These are phyloP conservation scores for Starmerella davenportii DNA, from an alignment of 805 yeast genomes.

Conservation along the genomic window DNA sequence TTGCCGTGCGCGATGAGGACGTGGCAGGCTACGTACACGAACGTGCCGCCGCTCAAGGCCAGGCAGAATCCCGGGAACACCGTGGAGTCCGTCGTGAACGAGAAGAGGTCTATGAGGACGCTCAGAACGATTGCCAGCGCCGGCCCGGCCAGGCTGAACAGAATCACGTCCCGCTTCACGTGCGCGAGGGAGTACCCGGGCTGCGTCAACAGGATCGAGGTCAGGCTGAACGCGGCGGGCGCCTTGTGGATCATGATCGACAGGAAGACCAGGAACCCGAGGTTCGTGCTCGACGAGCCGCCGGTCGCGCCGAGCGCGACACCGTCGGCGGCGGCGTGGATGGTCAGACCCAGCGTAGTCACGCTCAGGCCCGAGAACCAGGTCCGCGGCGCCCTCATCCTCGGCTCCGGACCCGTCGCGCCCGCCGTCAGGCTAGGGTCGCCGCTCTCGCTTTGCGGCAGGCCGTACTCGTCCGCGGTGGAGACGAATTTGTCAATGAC, in stretches of 20 bases:
- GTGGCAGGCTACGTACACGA: constrained; percentile 52
- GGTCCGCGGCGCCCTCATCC: constrained; percentile 2
- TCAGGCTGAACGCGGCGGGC: constrained; percentile 55
- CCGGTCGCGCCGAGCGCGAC: constrained; percentile 48
- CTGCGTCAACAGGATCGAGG: constrained; percentile 31
- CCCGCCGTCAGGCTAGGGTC: neutral
- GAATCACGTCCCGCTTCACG: constrained; percentile 28
- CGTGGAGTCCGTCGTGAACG: neutral
- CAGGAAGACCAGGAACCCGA: constrained; percentile 32
- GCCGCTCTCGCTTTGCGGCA: constrained; percentile 7
- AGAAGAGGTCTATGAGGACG: constrained; percentile 19
- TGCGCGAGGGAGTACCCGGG: constrained; percentile 12
- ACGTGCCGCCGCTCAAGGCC: constrained; percentile 54
- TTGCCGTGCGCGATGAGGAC: constrained; percentile 20
- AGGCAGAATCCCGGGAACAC: constrained; percentile 34
- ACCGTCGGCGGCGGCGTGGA: constrained; percentile 60
- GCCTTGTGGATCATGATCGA: constrained; percentile 54
- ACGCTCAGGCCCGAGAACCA: constrained; percentile 23
- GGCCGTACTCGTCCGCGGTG: no score
- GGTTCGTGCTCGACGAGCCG: constrained; percentile 22
- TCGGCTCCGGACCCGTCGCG: neutral
- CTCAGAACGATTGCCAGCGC: constrained; percentile 38
- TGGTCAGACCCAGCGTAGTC: constrained; percentile 40
- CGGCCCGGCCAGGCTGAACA: constrained; percentile 47
- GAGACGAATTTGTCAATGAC: constrained; percentile 30